Percentiles rank a stretch among this genome's conserved stretches.
phyloP scores from a whole-genome alignment of 1,284 basidiomycete species.

The Boletellus dicymbophilus region DNA sequence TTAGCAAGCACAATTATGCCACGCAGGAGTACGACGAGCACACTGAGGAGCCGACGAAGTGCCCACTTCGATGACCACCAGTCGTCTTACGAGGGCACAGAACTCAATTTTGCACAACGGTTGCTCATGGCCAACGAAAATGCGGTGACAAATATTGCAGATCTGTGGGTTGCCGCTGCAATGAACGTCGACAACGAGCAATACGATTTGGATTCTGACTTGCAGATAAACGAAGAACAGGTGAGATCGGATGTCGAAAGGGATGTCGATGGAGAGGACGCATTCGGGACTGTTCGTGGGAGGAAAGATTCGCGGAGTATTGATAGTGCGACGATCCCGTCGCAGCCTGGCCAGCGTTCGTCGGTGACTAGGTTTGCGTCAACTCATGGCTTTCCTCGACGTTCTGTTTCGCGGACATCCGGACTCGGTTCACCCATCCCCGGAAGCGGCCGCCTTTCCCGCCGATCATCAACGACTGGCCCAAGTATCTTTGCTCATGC shows the following conservation, averaged over 20 bases:
- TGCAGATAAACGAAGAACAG: conserved; percentile 25
- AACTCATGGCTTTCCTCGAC: conserved; percentile 14
- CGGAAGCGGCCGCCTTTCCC: conserved; percentile 39
- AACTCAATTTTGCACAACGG: conserved; percentile 86
- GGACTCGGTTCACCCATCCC: conserved; percentile 24
- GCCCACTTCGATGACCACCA: conserved; percentile 43
- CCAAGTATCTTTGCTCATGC: conserved; percentile 82
- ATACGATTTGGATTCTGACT: conserved; percentile 23
- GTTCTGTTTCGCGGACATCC: conserved; percentile 33
- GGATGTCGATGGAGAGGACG: conserved; percentile 33
- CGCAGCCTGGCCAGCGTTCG: conserved; percentile 18
- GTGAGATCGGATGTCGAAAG: conserved; percentile 22
- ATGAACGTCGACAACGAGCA: conserved; percentile 76
- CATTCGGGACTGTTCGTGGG: conserved; percentile 26
- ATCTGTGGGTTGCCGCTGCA: conserved; percentile 92
- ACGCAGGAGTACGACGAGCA: conserved; percentile 45
- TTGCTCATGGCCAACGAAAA: conserved; percentile 92
- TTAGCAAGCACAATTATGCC: conserved; percentile 35
- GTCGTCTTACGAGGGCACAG: conserved; percentile 42
- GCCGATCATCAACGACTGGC: conserved; percentile 54
- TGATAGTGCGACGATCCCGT: conserved; percentile 8
- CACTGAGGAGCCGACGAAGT: conserved; percentile 49
- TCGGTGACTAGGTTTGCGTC: conserved; percentile 11
- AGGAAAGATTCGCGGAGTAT: conserved; percentile 14
- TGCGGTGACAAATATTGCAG: conserved; percentile 85